A percentile compares a stretch with the other conserved stretches of the same genome.
Conservation (phyloP, 1,139 yeast species). For the Sporopachydermia cereana region DNA sequence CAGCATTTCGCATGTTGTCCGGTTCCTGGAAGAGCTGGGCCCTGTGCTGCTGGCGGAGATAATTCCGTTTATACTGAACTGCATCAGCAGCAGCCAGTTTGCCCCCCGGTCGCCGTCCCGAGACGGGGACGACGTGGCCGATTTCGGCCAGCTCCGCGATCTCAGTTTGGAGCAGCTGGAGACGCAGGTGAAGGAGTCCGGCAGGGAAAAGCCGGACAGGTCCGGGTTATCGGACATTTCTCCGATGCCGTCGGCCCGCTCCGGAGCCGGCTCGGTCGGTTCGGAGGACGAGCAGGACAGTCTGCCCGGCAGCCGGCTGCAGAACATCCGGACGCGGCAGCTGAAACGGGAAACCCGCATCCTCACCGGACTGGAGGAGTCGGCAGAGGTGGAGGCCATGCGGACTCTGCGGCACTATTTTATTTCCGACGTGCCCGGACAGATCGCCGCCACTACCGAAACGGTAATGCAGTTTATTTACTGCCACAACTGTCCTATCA, state of each 20-base stretch:
- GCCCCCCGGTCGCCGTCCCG: conserved; percentile 2
- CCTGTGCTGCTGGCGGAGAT: conserved; percentile 28
- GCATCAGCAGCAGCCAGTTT: conserved; percentile 6
- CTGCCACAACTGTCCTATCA: conserved; percentile 6
- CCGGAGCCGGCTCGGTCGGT: background rate
- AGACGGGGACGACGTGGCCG: conserved; percentile 7
- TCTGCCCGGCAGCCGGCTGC: background rate
- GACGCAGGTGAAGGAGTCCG: background rate
- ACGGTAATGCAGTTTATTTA: background rate
- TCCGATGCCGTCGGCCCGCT: background rate
- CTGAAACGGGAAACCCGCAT: conserved; percentile 5
- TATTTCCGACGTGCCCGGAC: background rate
- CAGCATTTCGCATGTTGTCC: conserved; percentile 33
- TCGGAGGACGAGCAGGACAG: background rate
- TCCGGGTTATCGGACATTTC: background rate
- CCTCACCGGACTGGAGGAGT: conserved; percentile 4
- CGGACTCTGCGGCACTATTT: conserved; percentile 1
- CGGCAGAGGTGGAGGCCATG: conserved; percentile 10
- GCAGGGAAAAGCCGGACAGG: conserved; percentile 4
- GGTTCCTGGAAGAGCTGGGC: conserved; percentile 29
- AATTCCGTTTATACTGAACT: conserved; percentile 30
- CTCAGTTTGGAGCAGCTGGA: conserved; percentile 1
- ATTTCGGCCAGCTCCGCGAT: conserved; percentile 5
- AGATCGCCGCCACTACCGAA: background rate
- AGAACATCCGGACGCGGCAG: background rate